Percentiles rank a stretch among this genome's conserved stretches.
These are phyloP conservation scores for Ophiostoma ulmi DNA, from an alignment of 2,329 filamentous ascomycete genomes.

Conservation along the genomic window DNA sequence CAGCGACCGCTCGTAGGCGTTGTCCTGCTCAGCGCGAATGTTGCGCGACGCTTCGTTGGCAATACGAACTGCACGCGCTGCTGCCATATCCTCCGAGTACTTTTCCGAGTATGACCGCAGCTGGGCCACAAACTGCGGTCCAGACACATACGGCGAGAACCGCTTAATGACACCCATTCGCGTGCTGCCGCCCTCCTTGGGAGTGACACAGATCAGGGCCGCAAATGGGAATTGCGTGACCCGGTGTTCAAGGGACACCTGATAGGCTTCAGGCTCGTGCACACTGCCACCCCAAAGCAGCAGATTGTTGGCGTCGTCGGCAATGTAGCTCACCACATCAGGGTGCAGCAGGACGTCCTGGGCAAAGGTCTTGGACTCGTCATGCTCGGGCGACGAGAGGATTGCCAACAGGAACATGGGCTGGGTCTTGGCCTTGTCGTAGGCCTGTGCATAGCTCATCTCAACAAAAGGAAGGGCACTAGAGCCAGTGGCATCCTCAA, in stretches of 20 bases:
- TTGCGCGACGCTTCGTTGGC: conserved; percentile 77
- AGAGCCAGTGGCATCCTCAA: conserved; percentile 85
- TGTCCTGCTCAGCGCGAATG: conserved; percentile 83
- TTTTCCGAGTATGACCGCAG: conserved; percentile 67
- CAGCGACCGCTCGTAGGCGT: conserved; percentile 86
- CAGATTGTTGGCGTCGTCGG: conserved; percentile 69
- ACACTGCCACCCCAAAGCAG: conserved; percentile 92
- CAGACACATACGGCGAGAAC: conserved; percentile 64
- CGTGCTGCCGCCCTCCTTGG: conserved; percentile 62
- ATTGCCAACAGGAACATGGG: conserved; percentile 88
- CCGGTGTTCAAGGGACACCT: conserved; percentile 79
- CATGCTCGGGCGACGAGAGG: conserved; percentile 86
- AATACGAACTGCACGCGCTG: conserved; percentile 67
- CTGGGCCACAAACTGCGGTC: conserved; percentile 68
- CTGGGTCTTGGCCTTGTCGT: conserved; percentile 84
- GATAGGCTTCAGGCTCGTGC: conserved; percentile 87
- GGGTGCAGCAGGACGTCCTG: conserved; percentile 73
- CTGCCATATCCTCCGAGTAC: conserved; percentile 69
- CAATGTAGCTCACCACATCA: conserved; percentile 69
- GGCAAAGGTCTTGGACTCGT: conserved; percentile 79
- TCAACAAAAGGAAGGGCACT: conserved; percentile 73
- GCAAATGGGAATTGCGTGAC: conserved; percentile 93
- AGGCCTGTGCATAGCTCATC: conserved; percentile 83
- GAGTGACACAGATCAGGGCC: conserved; percentile 79
- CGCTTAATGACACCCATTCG: conserved; percentile 87